Base-by-base conservation (phyloP, 208 protist genomes). In the Tritrichomonas foetus region DNA sequence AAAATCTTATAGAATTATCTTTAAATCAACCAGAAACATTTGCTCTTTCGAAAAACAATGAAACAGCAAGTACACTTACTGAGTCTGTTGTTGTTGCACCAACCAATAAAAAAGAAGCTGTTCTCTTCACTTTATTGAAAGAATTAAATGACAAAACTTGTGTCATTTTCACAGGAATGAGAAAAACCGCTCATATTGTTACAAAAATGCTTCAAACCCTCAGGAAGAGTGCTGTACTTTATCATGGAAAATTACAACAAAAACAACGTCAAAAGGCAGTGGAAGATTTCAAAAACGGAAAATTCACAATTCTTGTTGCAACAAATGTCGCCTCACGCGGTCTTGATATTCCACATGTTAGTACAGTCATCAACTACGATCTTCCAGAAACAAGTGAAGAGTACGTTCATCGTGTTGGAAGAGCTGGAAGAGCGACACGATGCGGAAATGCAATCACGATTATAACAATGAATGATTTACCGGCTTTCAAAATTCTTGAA, bases 261-360 rank as follows among this genome's bases (percentile, higher is more conserved):
- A n/a, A 93, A 13, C 94, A 96, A 57, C 94, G 97, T 84, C 95
- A 97, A 80, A 20, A 33, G 0, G 95, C 96, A 36, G 66, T 98
- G 13, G 95, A 97, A 8, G 84, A 92, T 16, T 97, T 98, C 92
- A 97, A 97, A 93, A 33, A 92, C 0, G 95, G 96, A 25, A 84
- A 94, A 22, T 94, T 89, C 44, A 95, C 97, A 39, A 94, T 98
- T 14, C 93, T 98, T 0, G 96, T 98, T 8, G 96, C 96, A 41
- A 98, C 97, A 14, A 96, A 98, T 96, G 96, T 98, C 0, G 97
- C 97, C 41, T 95, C 97, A 25, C 95, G 97, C 93, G 97, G 97
- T 61, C 94, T 98, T 0, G 97, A 98, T 95, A 96, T 98, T 89
- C 95, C 95, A 11, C 64, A 94, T 44, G 96, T 97, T 0, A 93